Evolutionary conservation across 495 filamentous ascomycete genomes (phyloP), one percentile per base, ranked within the genome.

Genomic region (Tuber microsphaerosporum): DNA sequence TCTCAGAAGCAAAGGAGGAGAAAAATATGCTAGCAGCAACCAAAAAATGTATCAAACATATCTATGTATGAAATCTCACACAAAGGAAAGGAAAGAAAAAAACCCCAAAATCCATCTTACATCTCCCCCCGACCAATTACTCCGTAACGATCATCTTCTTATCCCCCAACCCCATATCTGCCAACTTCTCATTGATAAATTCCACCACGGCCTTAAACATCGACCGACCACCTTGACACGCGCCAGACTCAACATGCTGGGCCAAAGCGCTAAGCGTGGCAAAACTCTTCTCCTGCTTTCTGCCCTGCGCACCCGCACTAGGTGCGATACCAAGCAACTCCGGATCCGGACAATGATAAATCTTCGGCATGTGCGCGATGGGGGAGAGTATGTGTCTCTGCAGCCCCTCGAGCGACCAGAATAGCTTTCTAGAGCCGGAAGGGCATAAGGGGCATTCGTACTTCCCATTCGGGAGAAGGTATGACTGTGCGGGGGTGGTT

Each of bases 181-280:
- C 76, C 71, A 80, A 72, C 34, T 73, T 80, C 8, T 80, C 72
- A 48, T 80, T 80, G 20, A 80, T 39, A 46, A 80, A 74, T 2
- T 69, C 70, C 26, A 80, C 73, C 26, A 75, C 71, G 44, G 41
- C 69, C n/a, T 73, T 46, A 16, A 80, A 80, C 3, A 75, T 80
- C 34, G 46, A n/a, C 16, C 69, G 42, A 41, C 79, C 79, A 42
- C 78, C 78, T 0, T 74, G 68, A 48, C 79, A 80, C 26, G 78
- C 71, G 22, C 77, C 77, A 45, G 71, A 56, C 41, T 80, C 79
- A 10, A 80, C 72, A 73, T 80, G 79, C 56, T 80, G 79, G 7
- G 70, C 43, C 43, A 80, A 44, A 7, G 42, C 74, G 51, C 79
- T 80, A n/a, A 80, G 22, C 9, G 79, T 72, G 20, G 22, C 16